Evolutionary conservation across 2,329 filamentous ascomycete genomes (phyloP), one percentile per base, ranked within the genome.

Genomic region (Onygenales sp.): DNA sequence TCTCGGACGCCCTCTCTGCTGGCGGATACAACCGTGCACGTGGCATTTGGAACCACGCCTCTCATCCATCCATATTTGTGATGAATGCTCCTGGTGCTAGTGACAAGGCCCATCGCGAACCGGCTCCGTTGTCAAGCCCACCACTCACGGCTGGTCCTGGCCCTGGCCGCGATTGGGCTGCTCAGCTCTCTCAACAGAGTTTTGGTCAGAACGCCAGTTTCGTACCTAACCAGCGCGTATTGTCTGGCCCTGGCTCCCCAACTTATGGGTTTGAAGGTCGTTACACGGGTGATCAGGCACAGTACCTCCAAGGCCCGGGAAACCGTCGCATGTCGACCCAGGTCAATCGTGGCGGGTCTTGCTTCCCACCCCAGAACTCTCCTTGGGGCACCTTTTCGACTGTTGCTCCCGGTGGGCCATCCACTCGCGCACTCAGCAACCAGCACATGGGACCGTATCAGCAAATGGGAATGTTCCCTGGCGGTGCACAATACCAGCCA

Each of bases 401-500:
- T 14, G 60, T 52, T 14, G 55, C 66, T 10, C 56, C 61, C 14
- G 58, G 53, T 49, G 62, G 61, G 9, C 53, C 62, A 31, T 52
- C 58, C 33, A 55, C 64, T 4, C 66, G 66, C 53, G 61, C 64
- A 42, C 59, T 67, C 21, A 51, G 57, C 13, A 65, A 62, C 53
- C 63, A 65, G 51, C 61, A 63, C 5, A 59, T 62, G 11, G 65
- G 58, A 45, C 53, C 60, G n/a, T 70, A 67, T 50, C 67, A 69
- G 34, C 64, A 67, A 46, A 58, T 67, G 51, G 68, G 65, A 33
- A 55, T 70, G 44, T 72, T 68, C 54, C 65, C 63, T 36, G 59
- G 53, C 32, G 45, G 67, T 46, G 59, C 65, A 17, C 57, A 51
- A 61, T 83, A 79, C 61, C 77, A 77, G 57, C 76, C 77, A 60